Conservation (phyloP, 805 yeast genomes). For the Pichia membranifaciens region DNA sequence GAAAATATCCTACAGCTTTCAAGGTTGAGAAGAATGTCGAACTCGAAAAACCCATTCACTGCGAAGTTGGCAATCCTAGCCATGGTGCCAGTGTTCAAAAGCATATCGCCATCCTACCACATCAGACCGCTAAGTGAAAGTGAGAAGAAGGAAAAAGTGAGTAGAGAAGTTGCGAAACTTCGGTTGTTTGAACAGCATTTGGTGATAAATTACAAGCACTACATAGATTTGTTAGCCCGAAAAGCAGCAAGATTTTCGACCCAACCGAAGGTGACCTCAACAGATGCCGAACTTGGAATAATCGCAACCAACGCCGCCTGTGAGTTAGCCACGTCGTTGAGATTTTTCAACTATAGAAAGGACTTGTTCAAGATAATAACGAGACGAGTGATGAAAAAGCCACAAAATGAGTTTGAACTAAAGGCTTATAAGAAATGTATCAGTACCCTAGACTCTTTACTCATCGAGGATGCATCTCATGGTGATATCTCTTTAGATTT, state of each 20-base stretch:
- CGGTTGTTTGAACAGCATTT: conserved; percentile 78
- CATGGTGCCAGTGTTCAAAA: conserved; percentile 76
- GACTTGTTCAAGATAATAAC: conserved; percentile 65
- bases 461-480: conserved; percentile 66
- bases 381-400: conserved; percentile 60
- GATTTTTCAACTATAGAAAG: conserved; percentile 76
- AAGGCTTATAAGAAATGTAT: conserved; percentile 53
- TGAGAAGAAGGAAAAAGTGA: conserved; percentile 76
- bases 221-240: conserved; percentile 49
- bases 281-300: conserved; percentile 42
- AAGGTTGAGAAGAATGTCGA: conserved; percentile 64
- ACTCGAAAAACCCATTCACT: conserved; percentile 59
- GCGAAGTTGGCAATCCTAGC: conserved; percentile 71
- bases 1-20: conserved; percentile 63
- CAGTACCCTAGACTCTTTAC: conserved; percentile 59
- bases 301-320: conserved; percentile 73
- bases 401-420: conserved; percentile 41
- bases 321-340: conserved; percentile 60
- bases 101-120: conserved; percentile 81
- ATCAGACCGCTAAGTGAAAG: conserved; percentile 77
- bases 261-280: conserved; percentile 25
- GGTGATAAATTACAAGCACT: conserved; percentile 61
- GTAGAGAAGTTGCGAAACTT: conserved; percentile 72
- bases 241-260: conserved; percentile 30
- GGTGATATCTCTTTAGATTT: conserved; percentile 80